phyloP scores from a whole-genome alignment of 139 green algal species.

The Haematococcus lacustris region DNA sequence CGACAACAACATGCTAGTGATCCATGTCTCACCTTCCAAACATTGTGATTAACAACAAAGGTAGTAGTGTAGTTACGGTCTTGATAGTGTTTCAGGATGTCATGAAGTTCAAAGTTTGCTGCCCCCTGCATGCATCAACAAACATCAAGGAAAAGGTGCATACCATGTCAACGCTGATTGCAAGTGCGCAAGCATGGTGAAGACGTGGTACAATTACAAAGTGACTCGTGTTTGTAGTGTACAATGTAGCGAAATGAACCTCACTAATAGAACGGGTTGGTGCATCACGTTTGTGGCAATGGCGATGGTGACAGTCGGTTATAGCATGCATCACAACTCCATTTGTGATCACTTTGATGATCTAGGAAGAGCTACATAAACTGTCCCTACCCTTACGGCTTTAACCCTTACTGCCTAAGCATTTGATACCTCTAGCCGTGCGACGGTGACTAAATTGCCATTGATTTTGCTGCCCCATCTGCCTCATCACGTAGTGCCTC shows the following conservation, averaged over 20 bases:
- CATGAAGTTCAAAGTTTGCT: slow-evolving; percentile 16
- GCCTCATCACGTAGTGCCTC: not conserved
- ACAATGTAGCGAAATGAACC: not conserved
- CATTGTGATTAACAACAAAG: slow-evolving; percentile 18
- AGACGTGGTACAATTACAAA: not conserved
- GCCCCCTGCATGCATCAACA: slow-evolving; percentile 6
- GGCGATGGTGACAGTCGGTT: not conserved
- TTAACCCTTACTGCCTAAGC: not conserved
- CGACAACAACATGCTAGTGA: not conserved
- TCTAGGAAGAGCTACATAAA: not conserved
- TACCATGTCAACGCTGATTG: not conserved
- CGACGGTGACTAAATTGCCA: too few species aligned
- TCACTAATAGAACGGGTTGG: not conserved
- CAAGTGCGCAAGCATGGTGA: not conserved
- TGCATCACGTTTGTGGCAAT: not conserved
- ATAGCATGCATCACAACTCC: not conserved
- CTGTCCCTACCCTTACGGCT: not conserved
- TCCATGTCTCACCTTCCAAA: slow-evolving; percentile 19
- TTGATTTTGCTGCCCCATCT: too few species aligned
- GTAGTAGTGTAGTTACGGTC: slow-evolving; percentile 32
- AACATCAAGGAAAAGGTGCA: not conserved
- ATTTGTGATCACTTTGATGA: not conserved
- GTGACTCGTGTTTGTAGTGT: not conserved
- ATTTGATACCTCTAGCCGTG: too few species aligned
- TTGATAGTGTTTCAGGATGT: slow-evolving; percentile 23